These are phyloP conservation scores for Starmera amethionina DNA, from an alignment of 805 yeast species.

Conservation along the genomic window DNA sequence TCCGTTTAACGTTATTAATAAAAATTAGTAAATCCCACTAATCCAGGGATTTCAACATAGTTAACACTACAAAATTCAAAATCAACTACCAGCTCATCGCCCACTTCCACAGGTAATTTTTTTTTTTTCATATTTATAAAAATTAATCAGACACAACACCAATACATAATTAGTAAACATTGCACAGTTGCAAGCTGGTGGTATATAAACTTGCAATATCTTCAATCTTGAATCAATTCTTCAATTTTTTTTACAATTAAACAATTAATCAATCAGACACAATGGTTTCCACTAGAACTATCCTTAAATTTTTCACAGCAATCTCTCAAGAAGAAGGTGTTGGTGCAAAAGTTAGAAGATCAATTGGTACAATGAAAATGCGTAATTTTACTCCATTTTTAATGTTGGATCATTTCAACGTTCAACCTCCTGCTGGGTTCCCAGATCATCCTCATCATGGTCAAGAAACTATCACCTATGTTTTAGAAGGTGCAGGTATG, in stretches of 20 bases:
- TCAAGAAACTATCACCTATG: slow-evolving; percentile 68
- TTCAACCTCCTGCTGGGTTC: slow-evolving; percentile 58
- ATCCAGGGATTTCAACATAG: not conserved
- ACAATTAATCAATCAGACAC: not conserved
- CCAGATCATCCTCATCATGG: slow-evolving; percentile 84
- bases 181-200: too few relatives aligned
- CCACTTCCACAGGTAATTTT: not conserved
- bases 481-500: slow-evolving; percentile 48
- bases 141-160: not conserved
- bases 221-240: not conserved
- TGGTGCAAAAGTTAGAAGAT: slow-evolving; percentile 79
- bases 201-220: not conserved
- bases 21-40: not conserved
- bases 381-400: slow-evolving; percentile 76
- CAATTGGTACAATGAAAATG: slow-evolving; percentile 59
- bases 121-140: not conserved
- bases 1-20: not conserved
- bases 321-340: slow-evolving; percentile 74
- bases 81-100: not conserved
- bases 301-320: slow-evolving; percentile 44
- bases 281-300: slow-evolving; percentile 29
- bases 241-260: not conserved
- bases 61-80: not conserved
- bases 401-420: slow-evolving; percentile 71
- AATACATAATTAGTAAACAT: not conserved